Conservation (phyloP, 805 yeast genomes). For the Myxozyma nipponensis region DNA sequence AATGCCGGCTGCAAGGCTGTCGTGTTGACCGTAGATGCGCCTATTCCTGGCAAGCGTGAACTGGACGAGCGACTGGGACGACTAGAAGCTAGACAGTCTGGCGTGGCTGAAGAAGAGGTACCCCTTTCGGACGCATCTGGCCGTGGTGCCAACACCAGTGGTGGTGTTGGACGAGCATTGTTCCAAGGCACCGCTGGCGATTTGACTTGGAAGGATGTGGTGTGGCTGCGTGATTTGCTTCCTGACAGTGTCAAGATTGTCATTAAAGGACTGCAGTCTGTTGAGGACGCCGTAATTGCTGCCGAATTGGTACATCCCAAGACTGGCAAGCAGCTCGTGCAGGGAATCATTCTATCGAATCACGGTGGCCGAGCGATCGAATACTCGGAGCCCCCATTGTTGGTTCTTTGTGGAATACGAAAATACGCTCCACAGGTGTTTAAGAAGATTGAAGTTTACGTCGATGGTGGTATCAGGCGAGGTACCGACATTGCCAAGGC, state of each 20-base stretch:
- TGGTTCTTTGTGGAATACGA: constrained; percentile 54
- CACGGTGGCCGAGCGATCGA: constrained; percentile 74
- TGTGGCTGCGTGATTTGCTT: constrained; percentile 23
- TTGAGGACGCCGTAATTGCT: constrained; percentile 28
- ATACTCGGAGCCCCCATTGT: constrained; percentile 56
- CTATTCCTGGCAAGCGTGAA: constrained; percentile 50
- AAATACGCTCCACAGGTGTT: constrained; percentile 38
- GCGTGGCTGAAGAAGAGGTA: constrained; percentile 12
- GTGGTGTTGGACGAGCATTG: constrained; percentile 35
- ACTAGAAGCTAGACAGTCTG: constrained; percentile 28
- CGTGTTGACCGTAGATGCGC: constrained; percentile 52
- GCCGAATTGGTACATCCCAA: constrained; percentile 12
- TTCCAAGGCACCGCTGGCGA: constrained; percentile 33
- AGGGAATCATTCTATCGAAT: constrained; percentile 59
- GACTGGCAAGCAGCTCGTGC: constrained; percentile 30
- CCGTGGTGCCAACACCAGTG: constrained; percentile 34
- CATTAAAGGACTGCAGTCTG: constrained; percentile 30
- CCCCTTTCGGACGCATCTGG: constrained; percentile 25
- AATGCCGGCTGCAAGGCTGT: constrained; percentile 43
- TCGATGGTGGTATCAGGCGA: constrained; percentile 67
- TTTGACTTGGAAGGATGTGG: constrained; percentile 26
- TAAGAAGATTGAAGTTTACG: constrained; percentile 50
- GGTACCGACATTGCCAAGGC: constrained; percentile 67
- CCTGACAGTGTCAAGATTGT: constrained; percentile 28
- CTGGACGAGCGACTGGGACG: constrained; percentile 42